Conservation (phyloP, 208 protist genomes). For the Wallacemonas sp. region DNA sequence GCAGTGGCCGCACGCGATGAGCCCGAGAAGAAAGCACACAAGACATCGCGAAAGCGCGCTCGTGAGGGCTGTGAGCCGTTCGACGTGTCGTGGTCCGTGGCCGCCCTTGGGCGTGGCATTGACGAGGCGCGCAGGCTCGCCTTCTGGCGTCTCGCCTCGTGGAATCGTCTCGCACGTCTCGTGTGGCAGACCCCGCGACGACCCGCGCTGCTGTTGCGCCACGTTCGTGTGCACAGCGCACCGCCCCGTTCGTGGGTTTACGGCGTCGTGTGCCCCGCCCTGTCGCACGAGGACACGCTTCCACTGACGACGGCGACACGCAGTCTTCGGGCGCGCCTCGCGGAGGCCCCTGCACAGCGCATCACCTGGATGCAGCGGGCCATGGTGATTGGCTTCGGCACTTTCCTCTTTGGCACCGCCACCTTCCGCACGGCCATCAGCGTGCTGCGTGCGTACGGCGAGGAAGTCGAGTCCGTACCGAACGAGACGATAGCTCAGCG, state of each 20-base stretch:
- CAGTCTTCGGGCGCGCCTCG: background rate
- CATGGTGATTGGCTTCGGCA: constrained; percentile 4
- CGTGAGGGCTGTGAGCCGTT: background rate
- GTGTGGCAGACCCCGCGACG: background rate
- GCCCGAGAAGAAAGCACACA: background rate
- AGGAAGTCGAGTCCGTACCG: background rate
- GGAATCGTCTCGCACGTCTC: background rate
- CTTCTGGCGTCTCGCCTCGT: constrained; percentile 6
- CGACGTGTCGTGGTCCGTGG: background rate
- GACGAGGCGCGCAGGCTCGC: background rate
- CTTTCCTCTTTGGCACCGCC: background rate
- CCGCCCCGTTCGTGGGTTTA: background rate
- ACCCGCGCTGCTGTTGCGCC: constrained; percentile 2
- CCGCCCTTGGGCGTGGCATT: background rate
- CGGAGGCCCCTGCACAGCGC: constrained; percentile 4
- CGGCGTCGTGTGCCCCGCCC: background rate
- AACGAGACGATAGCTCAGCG: no score
- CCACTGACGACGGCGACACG: constrained; percentile 1
- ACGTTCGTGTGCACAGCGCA: background rate
- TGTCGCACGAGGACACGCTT: constrained; percentile 5
- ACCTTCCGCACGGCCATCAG: constrained; percentile 10
- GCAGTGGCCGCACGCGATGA: no score
- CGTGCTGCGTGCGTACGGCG: constrained; percentile 9
- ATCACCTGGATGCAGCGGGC: constrained; percentile 10
- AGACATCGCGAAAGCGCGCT: background rate